phyloP scores from a whole-genome alignment of 768 basidiomycete species.

The Psilocybe subaeruginosa region DNA sequence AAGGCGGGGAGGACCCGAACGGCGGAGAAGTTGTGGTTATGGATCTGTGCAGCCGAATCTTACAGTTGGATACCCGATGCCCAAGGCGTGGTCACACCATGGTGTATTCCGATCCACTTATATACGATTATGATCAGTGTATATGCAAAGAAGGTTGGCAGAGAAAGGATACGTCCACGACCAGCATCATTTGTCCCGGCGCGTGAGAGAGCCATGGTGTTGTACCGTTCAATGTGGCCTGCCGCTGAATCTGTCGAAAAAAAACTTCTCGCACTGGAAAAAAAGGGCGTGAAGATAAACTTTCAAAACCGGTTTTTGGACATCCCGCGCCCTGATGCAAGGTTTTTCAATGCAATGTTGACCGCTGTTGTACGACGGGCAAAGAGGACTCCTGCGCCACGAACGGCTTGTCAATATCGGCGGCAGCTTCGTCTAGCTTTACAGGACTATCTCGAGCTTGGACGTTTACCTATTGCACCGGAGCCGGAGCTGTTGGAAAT shows the following conservation, averaged over 20 bases:
- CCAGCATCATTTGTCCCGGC: neutral
- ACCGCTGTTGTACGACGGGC: constrained; percentile 36
- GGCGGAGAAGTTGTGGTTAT: constrained; percentile 66
- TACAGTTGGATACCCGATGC: constrained; percentile 39
- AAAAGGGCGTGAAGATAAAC: neutral
- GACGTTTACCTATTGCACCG: neutral
- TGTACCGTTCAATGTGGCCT: constrained; percentile 6
- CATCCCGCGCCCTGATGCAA: constrained; percentile 55
- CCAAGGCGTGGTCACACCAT: constrained; percentile 39
- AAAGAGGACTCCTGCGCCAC: neutral
- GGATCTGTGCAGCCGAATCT: constrained; percentile 61
- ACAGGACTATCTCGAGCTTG: constrained; percentile 2
- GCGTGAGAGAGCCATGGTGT: neutral
- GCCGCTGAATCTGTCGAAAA: neutral
- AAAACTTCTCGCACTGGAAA: constrained; percentile 14
- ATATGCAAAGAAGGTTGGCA: constrained; percentile 50
- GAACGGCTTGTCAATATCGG: neutral
- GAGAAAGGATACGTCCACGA: neutral
- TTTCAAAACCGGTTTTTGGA: constrained; percentile 24
- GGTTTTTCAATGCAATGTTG: constrained; percentile 69
- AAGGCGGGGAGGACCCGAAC: constrained; percentile 57
- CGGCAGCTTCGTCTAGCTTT: neutral
- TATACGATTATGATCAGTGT: constrained; percentile 75
- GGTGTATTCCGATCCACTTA: constrained; percentile 66
- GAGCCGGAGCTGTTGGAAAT: constrained; percentile 15